Evolutionary conservation across 768 basidiomycete genomes (phyloP).

Genomic region (Mycena vulgaris): DNA sequence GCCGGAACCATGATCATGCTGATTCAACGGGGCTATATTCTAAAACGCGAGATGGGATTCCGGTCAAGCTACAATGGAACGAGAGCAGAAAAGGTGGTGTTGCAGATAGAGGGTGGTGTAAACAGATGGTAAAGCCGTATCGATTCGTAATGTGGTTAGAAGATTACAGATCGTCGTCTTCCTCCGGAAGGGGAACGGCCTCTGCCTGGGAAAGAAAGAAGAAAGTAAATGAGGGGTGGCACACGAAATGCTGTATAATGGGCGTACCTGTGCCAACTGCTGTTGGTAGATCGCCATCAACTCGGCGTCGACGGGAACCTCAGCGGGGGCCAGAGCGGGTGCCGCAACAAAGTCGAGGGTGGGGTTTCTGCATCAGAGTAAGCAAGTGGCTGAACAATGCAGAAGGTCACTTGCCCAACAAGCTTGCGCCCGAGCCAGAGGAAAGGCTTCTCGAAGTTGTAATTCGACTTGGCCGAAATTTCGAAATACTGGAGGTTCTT

Average conservation of each 20-base stretch:
- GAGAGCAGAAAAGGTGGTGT: constrained; percentile 28
- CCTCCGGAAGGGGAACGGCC: constrained; percentile 95
- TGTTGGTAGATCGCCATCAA: constrained; percentile 86
- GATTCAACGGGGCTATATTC: constrained; percentile 35
- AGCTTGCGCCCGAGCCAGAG: constrained; percentile 99
- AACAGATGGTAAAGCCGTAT: constrained; percentile 30
- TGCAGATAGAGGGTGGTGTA: constrained; percentile 38
- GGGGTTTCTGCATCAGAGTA: constrained; percentile 72
- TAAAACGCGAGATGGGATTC: constrained; percentile 35
- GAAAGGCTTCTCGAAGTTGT: constrained; percentile 99
- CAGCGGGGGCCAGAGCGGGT: constrained; percentile 94
- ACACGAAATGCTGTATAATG: constrained; percentile 12
- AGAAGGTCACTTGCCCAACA: constrained; percentile 79
- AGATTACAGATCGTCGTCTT: constrained; percentile 88
- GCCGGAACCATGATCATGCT: constrained; percentile 18
- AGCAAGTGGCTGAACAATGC: not conserved
- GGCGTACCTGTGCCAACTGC: constrained; percentile 79
- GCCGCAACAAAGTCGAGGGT: constrained; percentile 96
- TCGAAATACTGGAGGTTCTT: constrained; percentile 99
- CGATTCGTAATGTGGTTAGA: constrained; percentile 16
- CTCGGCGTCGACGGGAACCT: constrained; percentile 84
- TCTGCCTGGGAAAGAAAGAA: constrained; percentile 72
- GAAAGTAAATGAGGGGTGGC: constrained; percentile 25
- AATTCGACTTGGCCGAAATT: constrained; percentile 99
- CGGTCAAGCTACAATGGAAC: constrained; percentile 32